phyloP scores from a whole-genome alignment of 2,329 filamentous ascomycete genomes.

The Cryphonectria japonica region DNA sequence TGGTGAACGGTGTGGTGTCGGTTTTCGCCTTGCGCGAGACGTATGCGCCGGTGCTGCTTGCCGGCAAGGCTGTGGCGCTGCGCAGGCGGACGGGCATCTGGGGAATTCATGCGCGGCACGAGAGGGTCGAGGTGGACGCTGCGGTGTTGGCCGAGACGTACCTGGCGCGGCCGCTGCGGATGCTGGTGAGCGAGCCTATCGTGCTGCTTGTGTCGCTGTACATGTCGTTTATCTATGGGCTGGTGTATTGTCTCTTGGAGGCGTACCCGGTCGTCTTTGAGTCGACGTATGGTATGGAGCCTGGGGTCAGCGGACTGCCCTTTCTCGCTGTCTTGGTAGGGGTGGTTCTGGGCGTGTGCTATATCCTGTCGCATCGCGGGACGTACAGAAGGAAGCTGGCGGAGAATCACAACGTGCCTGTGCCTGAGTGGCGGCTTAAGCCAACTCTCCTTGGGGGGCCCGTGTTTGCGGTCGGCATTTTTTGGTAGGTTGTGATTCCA shows the following conservation, averaged over 20 bases:
- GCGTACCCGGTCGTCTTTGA: slow-evolving; percentile 35
- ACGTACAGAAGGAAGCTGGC: slow-evolving; percentile 34
- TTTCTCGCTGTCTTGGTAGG: slow-evolving; percentile 38
- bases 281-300: slow-evolving; percentile 35
- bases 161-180: slow-evolving; percentile 32
- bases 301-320: slow-evolving; percentile 36
- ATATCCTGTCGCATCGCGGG: slow-evolving; percentile 35
- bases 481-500: slow-evolving; percentile 34
- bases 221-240: slow-evolving; percentile 28
- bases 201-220: slow-evolving; percentile 49
- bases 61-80: slow-evolving; percentile 15
- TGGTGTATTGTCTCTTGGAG: slow-evolving; percentile 25
- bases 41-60: slow-evolving; percentile 21
- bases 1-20: slow-evolving; percentile 17
- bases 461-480: slow-evolving; percentile 40
- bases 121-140: slow-evolving; percentile 21
- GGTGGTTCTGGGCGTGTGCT: slow-evolving; percentile 25
- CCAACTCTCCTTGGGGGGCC: slow-evolving; percentile 34
- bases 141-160: slow-evolving; percentile 29
- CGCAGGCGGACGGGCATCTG: slow-evolving; percentile 34
- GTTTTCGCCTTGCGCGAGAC: slow-evolving; percentile 21
- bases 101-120: slow-evolving; percentile 21
- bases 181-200: slow-evolving; percentile 58
- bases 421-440: slow-evolving; percentile 34
- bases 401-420: slow-evolving; percentile 27